Percentiles rank a stretch among this genome's conserved stretches.
These are phyloP conservation scores for Podosphaera fusca DNA, from an alignment of 2,329 filamentous ascomycete genomes.

Conservation along the genomic window DNA sequence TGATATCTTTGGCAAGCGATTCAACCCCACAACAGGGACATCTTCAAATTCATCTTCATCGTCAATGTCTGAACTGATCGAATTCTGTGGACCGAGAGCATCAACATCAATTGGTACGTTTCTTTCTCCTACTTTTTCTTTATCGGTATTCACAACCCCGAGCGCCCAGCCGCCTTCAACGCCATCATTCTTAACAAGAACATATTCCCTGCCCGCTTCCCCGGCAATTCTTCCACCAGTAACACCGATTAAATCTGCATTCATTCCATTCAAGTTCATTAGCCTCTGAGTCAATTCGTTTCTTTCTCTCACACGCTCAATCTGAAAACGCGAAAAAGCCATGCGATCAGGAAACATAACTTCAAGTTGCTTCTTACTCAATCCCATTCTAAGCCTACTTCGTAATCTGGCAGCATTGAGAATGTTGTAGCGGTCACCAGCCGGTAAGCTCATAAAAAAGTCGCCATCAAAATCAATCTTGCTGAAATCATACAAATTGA, in stretches of 20 bases:
- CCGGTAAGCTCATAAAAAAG: conserved; percentile 79
- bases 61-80: conserved; percentile 33
- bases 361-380: conserved; percentile 89
- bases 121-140: conserved; percentile 44
- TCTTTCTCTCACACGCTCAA: conserved; percentile 75
- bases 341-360: conserved; percentile 94
- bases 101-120: conserved; percentile 90
- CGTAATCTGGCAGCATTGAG: conserved; percentile 77
- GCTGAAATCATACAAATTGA: conserved; percentile 82
- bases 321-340: conserved; percentile 92
- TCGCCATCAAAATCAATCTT: conserved; percentile 96
- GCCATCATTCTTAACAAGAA: conserved; percentile 84
- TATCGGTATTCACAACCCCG: conserved; percentile 74
- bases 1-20: conserved; percentile 14
- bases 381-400: conserved; percentile 78
- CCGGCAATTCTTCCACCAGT: conserved; percentile 47
- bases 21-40: conserved; percentile 17
- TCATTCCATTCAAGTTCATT: conserved; percentile 88
- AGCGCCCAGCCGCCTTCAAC: conserved; percentile 91
- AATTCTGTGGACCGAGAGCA: conserved; percentile 31
- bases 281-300: conserved; percentile 86
- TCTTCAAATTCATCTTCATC: conserved; percentile 31
- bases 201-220: conserved; percentile 81
- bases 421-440: conserved; percentile 88
- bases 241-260: conserved; percentile 39